Percentiles rank a stretch among this genome's conserved stretches.
Evolutionary conservation across 2,329 filamentous ascomycete species (phyloP).

Genomic region (Alternaria atra): DNA sequence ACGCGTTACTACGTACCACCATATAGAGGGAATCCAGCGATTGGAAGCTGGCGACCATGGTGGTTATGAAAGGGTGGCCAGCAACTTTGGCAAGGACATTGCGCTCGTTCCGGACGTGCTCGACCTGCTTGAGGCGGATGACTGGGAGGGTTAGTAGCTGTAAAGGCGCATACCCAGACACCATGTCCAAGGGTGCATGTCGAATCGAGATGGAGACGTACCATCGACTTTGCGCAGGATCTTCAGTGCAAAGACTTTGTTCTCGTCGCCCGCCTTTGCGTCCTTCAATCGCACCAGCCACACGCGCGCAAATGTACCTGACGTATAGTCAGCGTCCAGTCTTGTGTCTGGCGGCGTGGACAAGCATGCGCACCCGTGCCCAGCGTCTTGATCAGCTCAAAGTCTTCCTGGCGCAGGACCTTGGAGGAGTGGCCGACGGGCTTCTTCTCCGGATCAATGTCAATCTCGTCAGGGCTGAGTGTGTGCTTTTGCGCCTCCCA

Average conservation of each 20-base stretch:
- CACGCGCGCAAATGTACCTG: conserved; percentile 83
- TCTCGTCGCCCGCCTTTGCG: conserved; percentile 60
- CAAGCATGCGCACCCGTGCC: conserved; percentile 69
- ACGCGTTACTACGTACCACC: conserved; percentile 59
- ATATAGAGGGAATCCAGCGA: conserved; percentile 82
- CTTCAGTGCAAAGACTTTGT: conserved; percentile 82
- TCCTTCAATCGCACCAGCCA: conserved; percentile 76
- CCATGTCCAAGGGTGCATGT: no score
- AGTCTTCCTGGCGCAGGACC: conserved; percentile 65
- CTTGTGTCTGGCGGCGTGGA: neutral
- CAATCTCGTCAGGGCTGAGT: conserved; percentile 55
- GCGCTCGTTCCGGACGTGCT: conserved; percentile 86
- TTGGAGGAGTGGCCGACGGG: conserved; percentile 58
- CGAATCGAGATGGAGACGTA: conserved; percentile 36
- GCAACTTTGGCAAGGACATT: conserved; percentile 79
- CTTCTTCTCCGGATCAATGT: conserved; percentile 55
- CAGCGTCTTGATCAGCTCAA: conserved; percentile 76
- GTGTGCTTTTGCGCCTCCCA: conserved; percentile 58
- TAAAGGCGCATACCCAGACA: conserved; percentile 3
- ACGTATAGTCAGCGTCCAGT: conserved; percentile 29
- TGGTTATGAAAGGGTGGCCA: conserved; percentile 85
- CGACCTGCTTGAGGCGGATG: conserved; percentile 84
- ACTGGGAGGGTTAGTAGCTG: conserved; percentile 58
- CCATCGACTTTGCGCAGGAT: conserved; percentile 71
- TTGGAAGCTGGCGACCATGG: conserved; percentile 79